Evolutionary conservation across 176 grass and related monocot species (phyloP).

Genomic region (Alopecurus myosuroides): DNA sequence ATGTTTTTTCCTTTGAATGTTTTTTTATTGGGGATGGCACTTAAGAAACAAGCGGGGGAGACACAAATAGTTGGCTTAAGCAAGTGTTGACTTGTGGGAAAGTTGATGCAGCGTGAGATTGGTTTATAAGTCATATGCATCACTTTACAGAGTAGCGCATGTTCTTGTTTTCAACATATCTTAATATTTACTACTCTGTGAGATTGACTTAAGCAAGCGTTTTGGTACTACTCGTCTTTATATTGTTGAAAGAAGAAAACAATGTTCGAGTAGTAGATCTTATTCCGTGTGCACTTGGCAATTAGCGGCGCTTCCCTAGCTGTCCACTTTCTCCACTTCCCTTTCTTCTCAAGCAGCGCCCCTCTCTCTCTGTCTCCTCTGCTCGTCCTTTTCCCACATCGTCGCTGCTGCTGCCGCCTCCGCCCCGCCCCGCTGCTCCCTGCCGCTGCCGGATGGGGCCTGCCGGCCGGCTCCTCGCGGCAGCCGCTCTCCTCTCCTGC

Average conservation of each 20-base stretch:
- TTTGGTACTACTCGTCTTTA: not conserved
- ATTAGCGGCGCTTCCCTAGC: not conserved
- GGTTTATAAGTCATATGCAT: not conserved
- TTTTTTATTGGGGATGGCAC: no score
- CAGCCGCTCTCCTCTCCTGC: conserved; percentile 32
- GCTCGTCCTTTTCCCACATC: not conserved
- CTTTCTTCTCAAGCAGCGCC: not conserved
- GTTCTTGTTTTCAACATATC: not conserved
- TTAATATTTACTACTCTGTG: not conserved
- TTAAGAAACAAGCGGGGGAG: not conserved
- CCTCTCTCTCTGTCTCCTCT: not conserved
- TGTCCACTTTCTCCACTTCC: conserved; percentile 16
- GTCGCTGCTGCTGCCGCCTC: not conserved
- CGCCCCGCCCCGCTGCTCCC: not conserved
- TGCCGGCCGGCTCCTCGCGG: conserved; percentile 21
- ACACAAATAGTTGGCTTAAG: not conserved
- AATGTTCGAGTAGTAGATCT: not conserved
- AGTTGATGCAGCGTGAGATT: not conserved
- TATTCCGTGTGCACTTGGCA: not conserved
- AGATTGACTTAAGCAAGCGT: no score
- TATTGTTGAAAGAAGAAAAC: not conserved
- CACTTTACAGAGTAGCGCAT: not conserved
- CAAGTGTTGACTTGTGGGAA: not conserved
- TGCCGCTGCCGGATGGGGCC: conserved; percentile 19
- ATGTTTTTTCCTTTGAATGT: no score